Percentiles rank a stretch among this genome's conserved stretches.
These are phyloP conservation scores for Vanrija humicola DNA, from an alignment of 1,284 basidiomycete species.

Conservation along the genomic window DNA sequence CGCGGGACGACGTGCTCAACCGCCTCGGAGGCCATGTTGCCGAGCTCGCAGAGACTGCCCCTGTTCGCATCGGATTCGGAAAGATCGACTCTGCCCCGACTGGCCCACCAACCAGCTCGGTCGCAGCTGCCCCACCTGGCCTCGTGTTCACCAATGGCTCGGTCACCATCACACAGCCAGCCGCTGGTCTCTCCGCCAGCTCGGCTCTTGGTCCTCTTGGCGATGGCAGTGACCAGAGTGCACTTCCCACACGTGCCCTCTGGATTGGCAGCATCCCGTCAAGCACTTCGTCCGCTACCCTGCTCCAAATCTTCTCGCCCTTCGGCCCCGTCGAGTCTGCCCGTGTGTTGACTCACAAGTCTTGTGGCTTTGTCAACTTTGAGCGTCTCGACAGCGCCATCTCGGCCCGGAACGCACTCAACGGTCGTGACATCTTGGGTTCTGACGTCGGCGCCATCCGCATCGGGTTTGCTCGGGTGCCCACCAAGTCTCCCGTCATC, in stretches of 20 bases:
- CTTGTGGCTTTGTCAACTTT: constrained; percentile 72
- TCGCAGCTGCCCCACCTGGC: constrained; percentile 54
- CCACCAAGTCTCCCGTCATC: constrained; percentile 60
- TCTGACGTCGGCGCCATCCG: constrained; percentile 92
- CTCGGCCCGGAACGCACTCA: constrained; percentile 86
- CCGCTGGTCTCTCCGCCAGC: constrained; percentile 9
- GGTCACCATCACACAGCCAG: constrained; percentile 29
- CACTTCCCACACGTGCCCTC: constrained; percentile 82
- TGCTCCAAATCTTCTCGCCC: constrained; percentile 78
- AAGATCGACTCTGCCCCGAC: constrained; percentile 87
- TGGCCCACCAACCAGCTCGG: constrained; percentile 69
- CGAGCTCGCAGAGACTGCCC: constrained; percentile 85
- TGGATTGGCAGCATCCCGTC: constrained; percentile 96
- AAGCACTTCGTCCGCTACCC: constrained; percentile 84
- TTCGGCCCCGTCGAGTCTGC: constrained; percentile 97
- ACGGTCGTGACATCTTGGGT: constrained; percentile 90
- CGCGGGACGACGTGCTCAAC: constrained; percentile 93
- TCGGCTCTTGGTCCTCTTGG: constrained; percentile 2
- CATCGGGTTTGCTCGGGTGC: constrained; percentile 94
- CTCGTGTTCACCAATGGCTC: constrained; percentile 56
- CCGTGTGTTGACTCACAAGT: constrained; percentile 87
- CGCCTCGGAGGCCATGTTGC: constrained; percentile 84
- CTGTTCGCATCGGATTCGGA: constrained; percentile 94
- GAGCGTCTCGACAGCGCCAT: constrained; percentile 95
- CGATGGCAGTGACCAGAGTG: constrained; percentile 38